A percentile compares a stretch with the other conserved stretches of the same genome.
These are phyloP conservation scores for Graphiopsis chlorocephala DNA, from an alignment of 2,329 filamentous ascomycete species.

Conservation along the genomic window DNA sequence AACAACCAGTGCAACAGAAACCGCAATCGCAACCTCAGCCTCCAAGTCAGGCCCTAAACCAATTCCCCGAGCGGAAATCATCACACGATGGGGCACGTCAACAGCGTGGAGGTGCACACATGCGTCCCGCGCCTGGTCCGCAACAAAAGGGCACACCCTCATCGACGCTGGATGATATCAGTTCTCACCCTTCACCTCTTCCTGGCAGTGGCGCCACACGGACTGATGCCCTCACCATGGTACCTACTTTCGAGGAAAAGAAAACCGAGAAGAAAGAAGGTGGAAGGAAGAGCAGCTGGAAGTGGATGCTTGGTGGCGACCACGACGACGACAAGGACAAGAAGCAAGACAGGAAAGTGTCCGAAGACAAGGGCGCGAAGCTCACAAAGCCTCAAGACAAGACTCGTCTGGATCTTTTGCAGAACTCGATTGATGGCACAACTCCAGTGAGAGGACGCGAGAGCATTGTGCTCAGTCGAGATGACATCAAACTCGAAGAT, in stretches of 20 bases:
- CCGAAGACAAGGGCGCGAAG: slow-evolving; percentile 44
- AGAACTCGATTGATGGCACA: slow-evolving; percentile 74
- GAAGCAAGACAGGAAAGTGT: slow-evolving; percentile 39
- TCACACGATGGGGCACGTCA: slow-evolving; percentile 35
- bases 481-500: slow-evolving; percentile 70
- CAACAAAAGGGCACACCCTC: slow-evolving; percentile 23
- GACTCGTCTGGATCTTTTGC: slow-evolving; percentile 78
- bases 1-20: slow-evolving; percentile 38
- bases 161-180: slow-evolving; percentile 61
- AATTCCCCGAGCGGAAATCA: slow-evolving; percentile 52
- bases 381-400: slow-evolving; percentile 67
- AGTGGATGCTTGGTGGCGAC: slow-evolving; percentile 68
- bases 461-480: slow-evolving; percentile 78
- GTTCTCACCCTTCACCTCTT: slow-evolving; percentile 64
- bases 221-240: slow-evolving; percentile 76
- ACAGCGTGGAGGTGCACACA: slow-evolving; percentile 35
- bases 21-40: slow-evolving; percentile 14
- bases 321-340: slow-evolving; percentile 75
- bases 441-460: slow-evolving; percentile 61
- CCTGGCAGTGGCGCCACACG: slow-evolving; percentile 64
- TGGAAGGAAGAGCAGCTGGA: slow-evolving; percentile 76
- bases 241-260: slow-evolving; percentile 73
- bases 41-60: slow-evolving; percentile 24
- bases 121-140: slow-evolving; percentile 30
- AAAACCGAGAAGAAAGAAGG: slow-evolving; percentile 67